Evolutionary conservation across 306 rosid genomes (phyloP), one percentile per base, ranked within the genome.

Genomic region (Cotoneaster glaucophyllus): DNA sequence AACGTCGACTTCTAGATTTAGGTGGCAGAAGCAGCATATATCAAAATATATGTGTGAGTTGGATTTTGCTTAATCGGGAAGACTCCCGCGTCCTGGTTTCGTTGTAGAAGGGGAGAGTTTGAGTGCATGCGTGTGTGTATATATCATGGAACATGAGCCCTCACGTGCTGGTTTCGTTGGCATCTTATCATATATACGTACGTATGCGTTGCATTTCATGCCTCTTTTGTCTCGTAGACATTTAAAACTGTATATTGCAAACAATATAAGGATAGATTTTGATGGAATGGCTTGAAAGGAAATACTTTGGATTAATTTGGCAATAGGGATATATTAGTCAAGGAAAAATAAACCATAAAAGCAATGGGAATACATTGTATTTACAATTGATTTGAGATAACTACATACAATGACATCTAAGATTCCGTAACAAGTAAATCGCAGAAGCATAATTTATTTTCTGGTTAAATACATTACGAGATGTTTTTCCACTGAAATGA

Each of bases 111-210:
- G 8, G 24, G 4, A 25, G 12, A 34, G 41, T 34, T 34, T 8
- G 13, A 19, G 25, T 56, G 61, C 61, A n/a, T 7, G 11, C 12
- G 12, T 54, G 26, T 56, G 61, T 21, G 25, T 2, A 21, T 11
- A 58, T 9, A 4, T n/a, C 2, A n/a, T 57, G 29, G 63, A 22
- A 57, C 12, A 57, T 25, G 53, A 8, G 13, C 32, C 29, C 69
- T 68, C 73, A 41, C 77, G 78, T 56, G 71, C 56, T 15, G 25
- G 39, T 77, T 44, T 14, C 62, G 75, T 77, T 67, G 53, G 44
- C 67, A 34, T 64, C 64, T 56, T 39, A 39, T 39, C 9, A 39
- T 39, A 7, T 34, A 34, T 34, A 34, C 41, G 41, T 34, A 34
- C 7, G 2, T 34, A 48, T 48, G 53, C 3, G 53, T 65, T 31